A percentile compares a stretch with the other conserved stretches of the same genome.
Evolutionary conservation across 1,139 yeast species (phyloP).

Genomic region (Arxiozyma heterogenica): DNA sequence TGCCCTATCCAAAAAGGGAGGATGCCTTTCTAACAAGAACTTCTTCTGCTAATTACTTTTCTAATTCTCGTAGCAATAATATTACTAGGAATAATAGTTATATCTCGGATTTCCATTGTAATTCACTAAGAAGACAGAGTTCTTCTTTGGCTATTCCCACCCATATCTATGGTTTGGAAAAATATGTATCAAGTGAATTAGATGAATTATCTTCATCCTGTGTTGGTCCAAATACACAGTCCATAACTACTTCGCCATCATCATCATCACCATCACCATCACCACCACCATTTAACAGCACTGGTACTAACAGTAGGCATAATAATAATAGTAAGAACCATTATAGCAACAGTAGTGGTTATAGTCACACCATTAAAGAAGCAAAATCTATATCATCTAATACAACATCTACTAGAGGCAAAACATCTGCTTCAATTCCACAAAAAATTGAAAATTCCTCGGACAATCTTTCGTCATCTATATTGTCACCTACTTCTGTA

Average conservation of each 20-base stretch:
- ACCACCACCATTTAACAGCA: no score
- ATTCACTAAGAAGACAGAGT: conserved; percentile 5
- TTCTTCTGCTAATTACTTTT: neutral
- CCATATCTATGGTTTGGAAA: conserved; percentile 26
- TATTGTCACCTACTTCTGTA: neutral
- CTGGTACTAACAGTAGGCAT: no score
- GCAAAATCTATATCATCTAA: no score
- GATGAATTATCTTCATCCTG: conserved; percentile 17
- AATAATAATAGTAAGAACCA: neutral
- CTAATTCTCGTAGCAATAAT: conserved; percentile 1
- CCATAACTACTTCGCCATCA: neutral
- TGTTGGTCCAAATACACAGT: neutral
- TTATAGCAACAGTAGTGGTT: neutral
- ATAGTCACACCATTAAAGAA: neutral
- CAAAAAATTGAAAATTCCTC: neutral
- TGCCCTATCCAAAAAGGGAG: neutral
- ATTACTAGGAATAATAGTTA: neutral
- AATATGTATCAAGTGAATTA: conserved; percentile 23
- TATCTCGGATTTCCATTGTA: neutral
- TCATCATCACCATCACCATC: no score
- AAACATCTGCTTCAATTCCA: neutral
- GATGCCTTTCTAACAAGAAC: neutral
- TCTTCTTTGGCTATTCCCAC: conserved; percentile 26
- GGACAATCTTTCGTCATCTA: neutral
- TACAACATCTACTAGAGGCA: neutral